These are phyloP conservation scores for Phaeomoniella chlamydospora DNA, from an alignment of 2,329 filamentous ascomycete genomes.

Conservation along the genomic window DNA sequence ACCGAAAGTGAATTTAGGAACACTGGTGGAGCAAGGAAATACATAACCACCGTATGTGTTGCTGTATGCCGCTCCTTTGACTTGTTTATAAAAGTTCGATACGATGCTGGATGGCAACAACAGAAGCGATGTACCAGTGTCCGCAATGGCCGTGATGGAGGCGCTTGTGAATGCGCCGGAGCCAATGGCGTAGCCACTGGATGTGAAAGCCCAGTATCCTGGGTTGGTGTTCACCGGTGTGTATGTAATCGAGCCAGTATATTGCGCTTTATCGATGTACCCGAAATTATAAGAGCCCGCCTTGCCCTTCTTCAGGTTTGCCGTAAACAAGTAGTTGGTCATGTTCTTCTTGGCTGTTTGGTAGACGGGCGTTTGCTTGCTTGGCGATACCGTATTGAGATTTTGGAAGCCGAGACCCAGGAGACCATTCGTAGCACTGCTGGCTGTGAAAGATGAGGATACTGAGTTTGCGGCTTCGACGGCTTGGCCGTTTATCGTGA, in stretches of 20 bases:
- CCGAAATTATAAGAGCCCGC: constrained; percentile 43
- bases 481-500: constrained; percentile 45
- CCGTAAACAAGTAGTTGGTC: constrained; percentile 40
- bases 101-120: constrained; percentile 41
- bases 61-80: constrained; percentile 35
- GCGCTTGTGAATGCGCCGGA: constrained; percentile 19
- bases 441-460: constrained; percentile 35
- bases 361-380: constrained; percentile 46
- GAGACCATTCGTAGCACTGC: constrained; percentile 42
- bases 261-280: constrained; percentile 43
- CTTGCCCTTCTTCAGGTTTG: constrained; percentile 36
- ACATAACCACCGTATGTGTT: constrained; percentile 12
- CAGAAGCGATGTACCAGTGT: constrained; percentile 57
- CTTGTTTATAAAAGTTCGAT: constrained; percentile 43
- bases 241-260: constrained; percentile 44
- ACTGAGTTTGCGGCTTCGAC: constrained; percentile 50
- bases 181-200: constrained; percentile 43
- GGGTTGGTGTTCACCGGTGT: constrained; percentile 37
- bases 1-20: constrained; percentile 40
- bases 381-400: constrained; percentile 39
- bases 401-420: constrained; percentile 45
- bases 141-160: constrained; percentile 44
- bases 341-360: constrained; percentile 32
- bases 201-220: constrained; percentile 51
- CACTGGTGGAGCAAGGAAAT: constrained; percentile 34